Evolutionary conservation across 2,329 filamentous ascomycete species (phyloP), one percentile per base, ranked within the genome.

Genomic region (Fusarium piperis): DNA sequence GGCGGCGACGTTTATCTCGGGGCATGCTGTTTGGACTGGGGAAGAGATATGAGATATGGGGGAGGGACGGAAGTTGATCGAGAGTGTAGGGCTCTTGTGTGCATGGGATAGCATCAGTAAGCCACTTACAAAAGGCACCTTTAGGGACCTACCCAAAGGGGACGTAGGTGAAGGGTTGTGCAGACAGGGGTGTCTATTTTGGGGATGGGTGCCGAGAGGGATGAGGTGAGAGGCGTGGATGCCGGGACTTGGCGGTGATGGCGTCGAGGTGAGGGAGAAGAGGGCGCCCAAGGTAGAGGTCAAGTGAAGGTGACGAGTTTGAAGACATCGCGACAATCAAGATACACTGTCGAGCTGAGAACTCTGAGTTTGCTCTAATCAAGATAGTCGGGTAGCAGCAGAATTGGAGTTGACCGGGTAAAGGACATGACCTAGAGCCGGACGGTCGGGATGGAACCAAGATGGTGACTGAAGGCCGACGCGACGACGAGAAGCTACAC

Each of bases 61-160:
- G 46, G 30, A 52, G 28, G 48, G 48, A 53, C 20, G 51, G 18
- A 33, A 32, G 51, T 53, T 53, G 48, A 33, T 46, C 23, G 41
- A 41, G 18, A 41, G n/a, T n/a, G 39, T 23, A 33, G 30, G 44
- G 28, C 16, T 51, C 28, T 26, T 41, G 51, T 23, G n/a, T 36
- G n/a, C n/a, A n/a, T n/a, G n/a, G 51, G 51, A 55, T 30, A 32
- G 51, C 33, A 10, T 26, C 48, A 32, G 20, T 35, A 56, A 56
- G 52, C 52, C 52, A 56, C 52, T 56, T 56, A 38, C 52, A 56
- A 56, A 55, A 56, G 52, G 51, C 30, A 33, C 52, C 33, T 16
- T 26, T 56, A 36, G 20, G 52, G 48, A 56, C 52, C 52, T 56
- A 56, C 52, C 33, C 20, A 35, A 56, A 36, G 52, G 52, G 52